phyloP scores from a whole-genome alignment of 768 basidiomycete genomes.

The Suillus variegatus region DNA sequence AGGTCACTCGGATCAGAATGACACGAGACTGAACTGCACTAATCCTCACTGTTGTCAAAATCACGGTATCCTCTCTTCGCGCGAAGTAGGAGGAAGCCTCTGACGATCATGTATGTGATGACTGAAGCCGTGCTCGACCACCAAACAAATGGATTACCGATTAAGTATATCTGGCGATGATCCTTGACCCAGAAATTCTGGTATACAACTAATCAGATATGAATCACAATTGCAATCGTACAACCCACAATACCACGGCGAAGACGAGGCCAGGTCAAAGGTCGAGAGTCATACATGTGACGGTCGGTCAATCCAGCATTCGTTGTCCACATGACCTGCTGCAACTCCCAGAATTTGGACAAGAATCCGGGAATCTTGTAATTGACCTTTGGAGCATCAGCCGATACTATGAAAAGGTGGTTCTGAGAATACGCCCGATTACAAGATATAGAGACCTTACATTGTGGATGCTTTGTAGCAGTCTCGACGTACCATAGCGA shows the following conservation, averaged over 20 bases:
- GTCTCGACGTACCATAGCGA: conserved; percentile 96
- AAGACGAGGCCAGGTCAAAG: conserved; percentile 86
- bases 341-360: conserved; percentile 87
- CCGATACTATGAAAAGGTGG: conserved; percentile 52
- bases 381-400: conserved; percentile 79
- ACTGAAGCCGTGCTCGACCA: conserved; percentile 80
- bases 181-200: conserved; percentile 99
- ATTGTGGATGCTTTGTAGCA: conserved; percentile 58
- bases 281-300: conserved; percentile 95
- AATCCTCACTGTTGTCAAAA: conserved; percentile 81
- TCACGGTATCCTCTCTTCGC: conserved; percentile 90
- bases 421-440: background rate
- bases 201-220: conserved; percentile 11
- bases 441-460: conserved; percentile 47
- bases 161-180: conserved; percentile 90
- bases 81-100: conserved; percentile 82
- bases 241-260: conserved; percentile 86
- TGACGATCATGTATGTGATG: conserved; percentile 61
- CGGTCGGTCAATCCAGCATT: conserved; percentile 95
- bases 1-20: conserved; percentile 2
- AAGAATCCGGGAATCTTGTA: conserved; percentile 90
- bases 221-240: background rate
- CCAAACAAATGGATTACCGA: conserved; percentile 96
- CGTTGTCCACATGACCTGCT: conserved; percentile 95
- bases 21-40: conserved; percentile 2